A percentile compares a stretch with the other conserved stretches of the same genome.
Conservation (phyloP, 2,329 filamentous ascomycete genomes). For the Ophiocordyceps sinensis region DNA sequence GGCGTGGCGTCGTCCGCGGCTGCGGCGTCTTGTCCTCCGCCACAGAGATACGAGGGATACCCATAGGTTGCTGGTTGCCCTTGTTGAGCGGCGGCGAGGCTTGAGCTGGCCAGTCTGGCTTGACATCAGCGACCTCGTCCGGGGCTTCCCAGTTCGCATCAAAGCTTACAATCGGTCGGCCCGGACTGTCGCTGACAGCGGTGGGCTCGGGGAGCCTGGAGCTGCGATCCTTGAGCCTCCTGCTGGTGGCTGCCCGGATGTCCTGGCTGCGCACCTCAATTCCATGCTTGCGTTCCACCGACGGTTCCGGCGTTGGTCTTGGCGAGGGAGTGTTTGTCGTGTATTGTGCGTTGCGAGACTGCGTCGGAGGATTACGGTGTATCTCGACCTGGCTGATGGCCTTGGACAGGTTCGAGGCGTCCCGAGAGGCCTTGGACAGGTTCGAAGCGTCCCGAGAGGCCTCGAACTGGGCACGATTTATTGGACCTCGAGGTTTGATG, state of each 20-base stretch:
- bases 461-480: slow-evolving; percentile 23
- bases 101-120: slow-evolving; percentile 16
- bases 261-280: slow-evolving; percentile 77
- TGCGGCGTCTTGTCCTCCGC: slow-evolving; percentile 27
- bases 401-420: slow-evolving; percentile 20
- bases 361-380: slow-evolving; percentile 67
- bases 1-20: slow-evolving; percentile 12
- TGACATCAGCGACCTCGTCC: slow-evolving; percentile 57
- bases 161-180: slow-evolving; percentile 95
- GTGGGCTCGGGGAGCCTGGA: slow-evolving; percentile 76
- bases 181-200: slow-evolving; percentile 78
- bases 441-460: slow-evolving; percentile 22
- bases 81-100: slow-evolving; percentile 6
- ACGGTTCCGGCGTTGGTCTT: slow-evolving; percentile 18
- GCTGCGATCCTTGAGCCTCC: slow-evolving; percentile 76
- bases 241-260: slow-evolving; percentile 80
- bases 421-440: slow-evolving; percentile 25
- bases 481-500: slow-evolving; percentile 17
- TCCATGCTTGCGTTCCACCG: slow-evolving; percentile 54
- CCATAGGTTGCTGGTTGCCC: slow-evolving; percentile 18
- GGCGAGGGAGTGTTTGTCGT: slow-evolving; percentile 44
- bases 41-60: slow-evolving; percentile 41
- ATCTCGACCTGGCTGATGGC: slow-evolving; percentile 52
- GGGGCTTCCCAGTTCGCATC: slow-evolving; percentile 66
- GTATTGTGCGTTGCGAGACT: slow-evolving; percentile 71